Evolutionary conservation across 495 filamentous ascomycete genomes (phyloP), one percentile per base, ranked within the genome.

Genomic region (Hypoxylon crocopeplum): DNA sequence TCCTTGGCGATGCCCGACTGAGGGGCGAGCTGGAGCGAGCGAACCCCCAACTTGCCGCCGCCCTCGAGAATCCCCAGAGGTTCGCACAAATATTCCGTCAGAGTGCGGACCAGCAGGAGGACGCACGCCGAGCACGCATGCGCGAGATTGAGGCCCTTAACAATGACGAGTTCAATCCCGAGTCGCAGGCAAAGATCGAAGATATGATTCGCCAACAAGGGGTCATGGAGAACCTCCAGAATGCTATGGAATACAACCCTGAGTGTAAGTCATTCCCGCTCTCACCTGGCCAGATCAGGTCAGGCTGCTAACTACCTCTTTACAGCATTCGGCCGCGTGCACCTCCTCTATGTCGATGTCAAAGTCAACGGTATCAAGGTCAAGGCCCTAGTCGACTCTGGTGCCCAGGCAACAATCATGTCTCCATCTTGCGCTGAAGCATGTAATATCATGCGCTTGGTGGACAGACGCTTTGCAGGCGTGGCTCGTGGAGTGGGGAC

Each of bases 351-450:
- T 72, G 91, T 97, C 68, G 89, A 93, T 68, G 91, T 96, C 56
- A 91, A 96, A 72, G 94, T 99, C 50, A 98, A 98, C 72, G 88
- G 88, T 10, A 82, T 88, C 62, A 88, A 89, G 44, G 85, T 99
- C 60, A 98, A 97, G 77, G 94, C 95, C 7, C 91, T 99, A 45
- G 95, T 99, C 61, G 94, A 99, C 73, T 97, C 94, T 16, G 94
- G 94, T 40, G 94, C 94, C 15, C 95, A 99, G 77, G 89, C 94
- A 12, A 99, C 94, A 13, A 97, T 99, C 77, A 98, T 99, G 94
- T 97, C 93, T 5, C 95, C 94, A 4, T 79, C 85, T 29, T 96
- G 91, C 68, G 95, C 94, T 7, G 88, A 93, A 63, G 80, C 84
- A 22, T 98, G 95, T 69, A 92, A 91, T 67, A 97, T 99, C 73